Base-by-base conservation (phyloP, 1,284 basidiomycete genomes). In the Exobasidium rhododendri region DNA sequence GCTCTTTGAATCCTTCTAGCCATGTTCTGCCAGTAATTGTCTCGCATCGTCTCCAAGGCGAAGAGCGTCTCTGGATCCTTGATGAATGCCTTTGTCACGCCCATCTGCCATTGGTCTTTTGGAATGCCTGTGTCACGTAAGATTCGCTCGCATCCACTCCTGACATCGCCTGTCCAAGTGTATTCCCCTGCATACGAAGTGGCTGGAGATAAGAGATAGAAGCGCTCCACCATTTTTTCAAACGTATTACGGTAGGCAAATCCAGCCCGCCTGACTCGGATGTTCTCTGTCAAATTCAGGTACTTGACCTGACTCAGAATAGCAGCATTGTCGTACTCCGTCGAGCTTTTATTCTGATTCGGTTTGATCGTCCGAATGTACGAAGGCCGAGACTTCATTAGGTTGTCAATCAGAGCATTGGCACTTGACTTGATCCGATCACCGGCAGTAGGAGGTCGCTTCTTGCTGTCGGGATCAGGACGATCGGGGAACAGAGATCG, bases 11-110 rank as follows among this genome's bases (percentile, higher is more conserved):
- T 99, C 54, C 94, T 89, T 45, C 83, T 87, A 0, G 94, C 94
- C 94, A 98, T 99, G 79, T 97, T 97, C 82, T 99, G 96, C 96
- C 96, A 99, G 82, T 98, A 99, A 62, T 90, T 87, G 80, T 98
- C 96, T 58, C 94, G 88, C 92, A 98, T 97, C 22, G 92, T 94
- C 82, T 99, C 94, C 59, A 99, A 84, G 22, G 94, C 96, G 80
- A 99, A 99, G 24, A 99, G 86, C 44, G 94, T 99, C 81, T 98
- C 94, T 0, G 94, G 94, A 79, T 94, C 97, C 85, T 98, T 98
- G 83, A 99, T 98, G 81, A 99, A 99, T 0, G 94, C 94, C 79
- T 99, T 98, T 11, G 94, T 96, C 1, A 89, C 87, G 68, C 96
- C 94, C 92, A 98, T 96, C 82, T 99, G 94, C 94, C 94, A 99